phyloP scores from a whole-genome alignment of 305 asterid genomes.

The Caryopteris hybrid region DNA sequence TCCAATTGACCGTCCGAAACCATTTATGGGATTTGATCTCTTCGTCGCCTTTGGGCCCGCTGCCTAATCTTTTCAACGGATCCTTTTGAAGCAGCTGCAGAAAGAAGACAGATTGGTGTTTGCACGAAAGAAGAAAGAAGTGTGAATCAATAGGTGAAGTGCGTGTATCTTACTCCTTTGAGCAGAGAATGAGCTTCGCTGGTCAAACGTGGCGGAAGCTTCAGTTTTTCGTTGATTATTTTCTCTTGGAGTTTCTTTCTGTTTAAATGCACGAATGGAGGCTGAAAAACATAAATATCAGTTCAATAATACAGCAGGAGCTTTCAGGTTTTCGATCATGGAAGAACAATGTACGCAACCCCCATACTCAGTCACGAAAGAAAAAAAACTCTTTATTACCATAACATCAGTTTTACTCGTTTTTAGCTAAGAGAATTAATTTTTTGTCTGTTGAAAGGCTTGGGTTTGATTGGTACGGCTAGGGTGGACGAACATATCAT shows the following conservation, averaged over 20 bases:
- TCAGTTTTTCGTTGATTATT: slow-evolving; percentile 72
- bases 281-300: slow-evolving; percentile 38
- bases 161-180: slow-evolving; percentile 63
- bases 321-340: background rate
- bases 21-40: slow-evolving; percentile 81
- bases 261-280: slow-evolving; percentile 72
- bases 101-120: background rate
- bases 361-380: no score
- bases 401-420: no score
- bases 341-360: background rate
- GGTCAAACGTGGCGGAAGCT: slow-evolving; percentile 80
- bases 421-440: no score
- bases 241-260: slow-evolving; percentile 92
- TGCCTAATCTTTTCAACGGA: slow-evolving; percentile 66
- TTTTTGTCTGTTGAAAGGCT: no score
- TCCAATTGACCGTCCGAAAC: slow-evolving; percentile 76
- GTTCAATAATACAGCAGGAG: background rate
- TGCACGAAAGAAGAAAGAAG: background rate
- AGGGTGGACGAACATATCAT: no score
- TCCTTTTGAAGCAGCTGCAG: slow-evolving; percentile 76
- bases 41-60: slow-evolving; percentile 73
- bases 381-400: no score
- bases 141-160: background rate
- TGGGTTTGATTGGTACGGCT: no score
- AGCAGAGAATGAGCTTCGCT: slow-evolving; percentile 81